A percentile compares a stretch with the other conserved stretches of the same genome.
phyloP scores from a whole-genome alignment of 345 rosid genomes.

The Acer campestre region DNA sequence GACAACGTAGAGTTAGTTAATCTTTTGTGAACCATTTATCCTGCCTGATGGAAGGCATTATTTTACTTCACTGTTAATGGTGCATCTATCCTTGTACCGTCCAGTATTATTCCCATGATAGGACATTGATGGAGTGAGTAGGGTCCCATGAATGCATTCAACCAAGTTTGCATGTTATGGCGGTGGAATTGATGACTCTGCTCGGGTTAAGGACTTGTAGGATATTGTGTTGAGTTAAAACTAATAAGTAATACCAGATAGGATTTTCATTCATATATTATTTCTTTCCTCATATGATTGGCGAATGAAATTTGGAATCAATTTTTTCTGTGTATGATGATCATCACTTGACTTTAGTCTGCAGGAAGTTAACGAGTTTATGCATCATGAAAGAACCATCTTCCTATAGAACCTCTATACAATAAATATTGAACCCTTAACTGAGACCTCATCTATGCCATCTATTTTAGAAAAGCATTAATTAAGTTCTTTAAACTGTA shows the following conservation, averaged over 20 bases:
- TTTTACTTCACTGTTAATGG: neutral
- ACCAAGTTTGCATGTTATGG: conserved; percentile 20
- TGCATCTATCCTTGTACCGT: neutral
- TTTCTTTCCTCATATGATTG: neutral
- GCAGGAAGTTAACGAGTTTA: neutral
- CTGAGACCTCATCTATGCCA: neutral
- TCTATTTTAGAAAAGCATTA: neutral
- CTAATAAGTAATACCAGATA: conserved; percentile 7
- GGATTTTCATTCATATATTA: neutral
- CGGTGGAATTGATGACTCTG: conserved; percentile 23
- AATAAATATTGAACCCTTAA: neutral
- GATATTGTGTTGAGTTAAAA: conserved; percentile 23
- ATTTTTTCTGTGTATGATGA: neutral
- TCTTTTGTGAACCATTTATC: neutral
- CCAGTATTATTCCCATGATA: neutral
- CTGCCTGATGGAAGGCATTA: conserved; percentile 3
- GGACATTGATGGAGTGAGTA: conserved; percentile 16
- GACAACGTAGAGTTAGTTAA: neutral
- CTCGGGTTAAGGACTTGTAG: conserved; percentile 20
- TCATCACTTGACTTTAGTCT: neutral
- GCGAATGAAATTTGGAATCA: neutral
- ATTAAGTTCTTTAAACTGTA: neutral
- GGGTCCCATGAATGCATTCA: conserved; percentile 29
- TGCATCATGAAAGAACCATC: neutral
- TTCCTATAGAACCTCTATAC: neutral